These are phyloP conservation scores for Smallanthus sonchifolius DNA, from an alignment of 129 eudicot species.

Conservation along the genomic window DNA sequence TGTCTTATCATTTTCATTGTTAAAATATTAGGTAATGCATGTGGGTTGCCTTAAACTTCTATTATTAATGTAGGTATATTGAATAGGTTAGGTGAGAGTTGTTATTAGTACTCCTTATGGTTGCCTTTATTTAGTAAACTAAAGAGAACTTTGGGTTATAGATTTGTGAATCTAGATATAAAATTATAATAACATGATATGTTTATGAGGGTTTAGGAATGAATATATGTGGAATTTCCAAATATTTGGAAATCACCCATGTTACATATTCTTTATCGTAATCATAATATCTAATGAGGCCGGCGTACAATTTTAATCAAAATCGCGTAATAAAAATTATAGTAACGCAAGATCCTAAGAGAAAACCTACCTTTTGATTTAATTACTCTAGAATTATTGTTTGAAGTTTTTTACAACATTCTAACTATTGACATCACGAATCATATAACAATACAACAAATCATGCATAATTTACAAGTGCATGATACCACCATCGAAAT, in stretches of 20 bases:
- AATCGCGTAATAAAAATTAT: background rate
- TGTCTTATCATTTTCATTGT: slow-evolving; percentile 17
- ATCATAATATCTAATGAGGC: background rate
- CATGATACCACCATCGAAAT: no score
- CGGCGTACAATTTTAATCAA: background rate
- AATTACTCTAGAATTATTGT: background rate
- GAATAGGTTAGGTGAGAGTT: slow-evolving; percentile 27
- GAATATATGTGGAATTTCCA: background rate
- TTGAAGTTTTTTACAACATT: background rate
- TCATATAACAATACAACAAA: background rate
- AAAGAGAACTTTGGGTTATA: background rate
- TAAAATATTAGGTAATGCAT: slow-evolving; percentile 21
- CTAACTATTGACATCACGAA: background rate
- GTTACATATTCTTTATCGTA: background rate
- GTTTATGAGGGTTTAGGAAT: background rate
- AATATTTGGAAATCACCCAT: background rate
- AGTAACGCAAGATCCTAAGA: background rate
- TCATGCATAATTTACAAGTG: background rate
- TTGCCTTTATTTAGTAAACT: slow-evolving; percentile 7
- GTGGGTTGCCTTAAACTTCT: slow-evolving; percentile 23
- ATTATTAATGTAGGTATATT: slow-evolving; percentile 12
- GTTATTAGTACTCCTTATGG: background rate
- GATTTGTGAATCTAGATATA: background rate
- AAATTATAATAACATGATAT: background rate
- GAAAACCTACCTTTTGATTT: background rate